Evolutionary conservation across 1,139 yeast genomes (phyloP).

Genomic region (Taphrina deformans): DNA sequence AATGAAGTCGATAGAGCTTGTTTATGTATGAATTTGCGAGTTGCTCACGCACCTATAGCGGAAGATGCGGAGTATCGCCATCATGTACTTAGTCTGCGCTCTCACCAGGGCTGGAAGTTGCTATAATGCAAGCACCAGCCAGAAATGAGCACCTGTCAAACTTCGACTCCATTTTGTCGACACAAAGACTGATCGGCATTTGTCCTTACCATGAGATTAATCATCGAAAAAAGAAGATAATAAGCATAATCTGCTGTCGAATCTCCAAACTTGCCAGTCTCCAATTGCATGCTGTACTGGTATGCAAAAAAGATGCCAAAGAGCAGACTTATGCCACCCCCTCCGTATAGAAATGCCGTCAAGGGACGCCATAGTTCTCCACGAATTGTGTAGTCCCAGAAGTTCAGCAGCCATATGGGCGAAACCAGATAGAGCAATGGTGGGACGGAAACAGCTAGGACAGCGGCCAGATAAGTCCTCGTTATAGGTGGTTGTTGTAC

Average conservation of each 20-base stretch:
- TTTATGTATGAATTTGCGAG: conserved; percentile 41
- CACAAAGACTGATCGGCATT: too few species aligned
- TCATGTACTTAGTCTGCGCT: conserved; percentile 44
- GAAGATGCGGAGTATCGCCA: conserved; percentile 42
- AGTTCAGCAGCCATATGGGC: conserved; percentile 40
- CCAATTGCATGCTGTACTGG: conserved; percentile 44
- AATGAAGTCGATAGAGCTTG: conserved; percentile 33
- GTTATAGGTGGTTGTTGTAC: conserved; percentile 43
- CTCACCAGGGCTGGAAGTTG: conserved; percentile 45
- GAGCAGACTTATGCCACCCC: conserved; percentile 42
- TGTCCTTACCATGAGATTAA: conserved; percentile 44
- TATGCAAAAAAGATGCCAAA: conserved; percentile 42
- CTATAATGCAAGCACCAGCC: conserved; percentile 32
- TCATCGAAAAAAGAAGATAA: conserved; percentile 43
- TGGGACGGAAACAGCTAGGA: conserved; percentile 41
- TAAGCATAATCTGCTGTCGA: conserved; percentile 44
- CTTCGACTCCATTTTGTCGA: too few species aligned
- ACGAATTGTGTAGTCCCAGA: conserved; percentile 42
- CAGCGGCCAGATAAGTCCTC: conserved; percentile 41
- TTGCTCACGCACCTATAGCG: conserved; percentile 34
- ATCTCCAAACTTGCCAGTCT: conserved; percentile 43
- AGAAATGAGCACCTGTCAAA: conserved; percentile 18
- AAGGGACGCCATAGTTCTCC: conserved; percentile 46
- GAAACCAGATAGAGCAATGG: conserved; percentile 39
- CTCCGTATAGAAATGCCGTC: conserved; percentile 44